Evolutionary conservation across 805 yeast genomes (phyloP), one percentile per base, ranked within the genome.

Genomic region (Candida caryicola): DNA sequence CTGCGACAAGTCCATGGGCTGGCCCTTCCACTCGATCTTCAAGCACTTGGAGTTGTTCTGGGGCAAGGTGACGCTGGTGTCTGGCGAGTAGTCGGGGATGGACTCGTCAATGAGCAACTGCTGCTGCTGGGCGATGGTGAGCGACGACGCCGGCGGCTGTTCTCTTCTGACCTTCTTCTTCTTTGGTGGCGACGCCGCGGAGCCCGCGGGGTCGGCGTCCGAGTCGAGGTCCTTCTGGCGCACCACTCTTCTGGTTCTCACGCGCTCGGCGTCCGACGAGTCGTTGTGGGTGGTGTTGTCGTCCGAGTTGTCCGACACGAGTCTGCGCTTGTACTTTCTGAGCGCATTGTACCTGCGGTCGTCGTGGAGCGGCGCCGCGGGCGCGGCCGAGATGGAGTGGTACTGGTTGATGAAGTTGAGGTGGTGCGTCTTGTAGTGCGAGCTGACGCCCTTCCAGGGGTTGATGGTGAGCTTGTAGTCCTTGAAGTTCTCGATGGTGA

Each of bases 21-120:
- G 95, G 8, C 98, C 99, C 66, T 90, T 91, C 99, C 99, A 91
- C 60, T 91, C 98, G 25, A 95, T 85, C 56, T 83, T 83, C 50
- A 90, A 71, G 47, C 87, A 80, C 64, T 83, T 81, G 40, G 74
- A 66, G 52, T 79, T 81, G 33, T 56, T 59, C 46, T 69, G 77
- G 51, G 95, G 95, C 45, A 90, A 68, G 1, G 84, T 71, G 3
- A 41, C 35, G 2, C 69, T 52, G 10, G 77, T 49, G 14, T 84
- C 71, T 3, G 97, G 97, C n/a, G 87, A 79, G 61, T 73, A 88
- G 60, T 89, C 96, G 26, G 89, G 89, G 39, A 90, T 65, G 18
- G 79, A 65, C 55, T 81, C 84, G 73, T 85, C 86, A 40, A 74
- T 73, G 40, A 72, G 72, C n/a, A 74, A 67, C 34, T 76, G 75